Evolutionary conservation across 2,329 filamentous ascomycete species (phyloP).

Genomic region (Claviceps cyperi): DNA sequence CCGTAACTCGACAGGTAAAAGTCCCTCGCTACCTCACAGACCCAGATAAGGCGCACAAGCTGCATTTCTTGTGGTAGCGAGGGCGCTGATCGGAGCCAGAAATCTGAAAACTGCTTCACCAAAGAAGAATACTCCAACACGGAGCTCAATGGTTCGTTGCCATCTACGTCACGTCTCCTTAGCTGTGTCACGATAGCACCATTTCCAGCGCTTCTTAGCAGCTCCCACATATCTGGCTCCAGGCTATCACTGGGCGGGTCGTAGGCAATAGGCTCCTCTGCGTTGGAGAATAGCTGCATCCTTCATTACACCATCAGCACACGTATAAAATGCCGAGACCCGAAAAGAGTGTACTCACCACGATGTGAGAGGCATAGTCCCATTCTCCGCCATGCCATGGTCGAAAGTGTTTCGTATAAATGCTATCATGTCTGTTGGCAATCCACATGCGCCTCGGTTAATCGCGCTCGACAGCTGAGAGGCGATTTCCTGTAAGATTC

Average conservation of each 20-base stretch:
- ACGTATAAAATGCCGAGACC: too few species aligned
- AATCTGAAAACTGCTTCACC: conserved; percentile 14
- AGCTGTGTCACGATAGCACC: conserved; percentile 18
- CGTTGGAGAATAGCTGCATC: conserved; percentile 12
- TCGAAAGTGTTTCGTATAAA: conserved; percentile 15
- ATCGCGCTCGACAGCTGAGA: conserved; percentile 9
- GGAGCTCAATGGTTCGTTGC: conserved; percentile 11
- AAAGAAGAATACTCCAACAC: conserved; percentile 15
- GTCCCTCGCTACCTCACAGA: conserved; percentile 19
- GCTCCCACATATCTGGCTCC: conserved; percentile 15
- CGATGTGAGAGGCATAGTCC: conserved; percentile 16
- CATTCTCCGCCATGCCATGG: conserved; percentile 12
- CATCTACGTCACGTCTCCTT: conserved; percentile 10
- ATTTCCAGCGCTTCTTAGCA: conserved; percentile 15
- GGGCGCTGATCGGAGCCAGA: conserved; percentile 18
- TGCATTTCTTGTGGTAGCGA: conserved; percentile 13
- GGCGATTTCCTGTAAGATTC: conserved; percentile 11
- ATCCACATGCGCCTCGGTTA: conserved; percentile 9
- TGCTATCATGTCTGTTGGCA: conserved; percentile 14
- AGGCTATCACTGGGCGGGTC: conserved; percentile 10
- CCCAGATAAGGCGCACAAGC: conserved; percentile 13
- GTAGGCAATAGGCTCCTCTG: conserved; percentile 1
- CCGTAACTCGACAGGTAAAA: conserved; percentile 21
- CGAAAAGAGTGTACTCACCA: conserved; percentile 15
- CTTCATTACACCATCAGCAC: conserved; percentile 6